Conservation (phyloP, 1,284 basidiomycete genomes). For the Tilletia horrida region DNA sequence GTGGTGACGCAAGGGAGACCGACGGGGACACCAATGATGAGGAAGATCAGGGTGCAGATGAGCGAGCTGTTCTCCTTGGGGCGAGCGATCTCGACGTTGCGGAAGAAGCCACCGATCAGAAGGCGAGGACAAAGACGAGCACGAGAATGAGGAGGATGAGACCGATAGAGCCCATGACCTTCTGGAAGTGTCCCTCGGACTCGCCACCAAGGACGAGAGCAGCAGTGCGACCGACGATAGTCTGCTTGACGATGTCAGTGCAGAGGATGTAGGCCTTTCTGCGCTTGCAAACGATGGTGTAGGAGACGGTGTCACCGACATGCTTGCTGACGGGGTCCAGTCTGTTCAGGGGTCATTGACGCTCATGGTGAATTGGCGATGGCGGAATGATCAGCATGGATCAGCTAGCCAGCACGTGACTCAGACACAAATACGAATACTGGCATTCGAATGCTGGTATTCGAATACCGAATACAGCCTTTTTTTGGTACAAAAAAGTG, state of each 20-base stretch:
- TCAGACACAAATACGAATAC: not conserved
- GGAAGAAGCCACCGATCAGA: slow-evolving; percentile 61
- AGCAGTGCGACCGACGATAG: slow-evolving; percentile 60
- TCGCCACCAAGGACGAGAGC: slow-evolving; percentile 56
- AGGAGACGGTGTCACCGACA: slow-evolving; percentile 60
- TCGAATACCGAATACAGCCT: too few relatives aligned
- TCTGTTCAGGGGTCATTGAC: too few relatives aligned
- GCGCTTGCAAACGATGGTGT: slow-evolving; percentile 59
- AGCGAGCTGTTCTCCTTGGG: slow-evolving; percentile 60
- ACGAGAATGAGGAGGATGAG: slow-evolving; percentile 61
- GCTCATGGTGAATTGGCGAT: too few relatives aligned
- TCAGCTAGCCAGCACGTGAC: too few relatives aligned
- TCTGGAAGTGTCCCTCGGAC: slow-evolving; percentile 60
- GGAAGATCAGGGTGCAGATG: slow-evolving; percentile 60
- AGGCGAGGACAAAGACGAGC: slow-evolving; percentile 59
- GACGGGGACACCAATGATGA: slow-evolving; percentile 63
- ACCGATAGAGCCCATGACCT: slow-evolving; percentile 61
- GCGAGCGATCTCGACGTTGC: slow-evolving; percentile 58
- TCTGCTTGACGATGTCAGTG: slow-evolving; percentile 59
- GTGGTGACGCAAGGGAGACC: slow-evolving; percentile 62
- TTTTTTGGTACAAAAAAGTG: too few relatives aligned
- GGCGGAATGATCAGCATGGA: too few relatives aligned
- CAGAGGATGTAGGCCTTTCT: slow-evolving; percentile 61
- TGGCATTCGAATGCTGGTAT: too few relatives aligned
- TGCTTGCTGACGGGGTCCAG: slow-evolving; percentile 63